Conservation (phyloP, 495 filamentous ascomycete genomes). For the Hypoxylon lienhwacheense region DNA sequence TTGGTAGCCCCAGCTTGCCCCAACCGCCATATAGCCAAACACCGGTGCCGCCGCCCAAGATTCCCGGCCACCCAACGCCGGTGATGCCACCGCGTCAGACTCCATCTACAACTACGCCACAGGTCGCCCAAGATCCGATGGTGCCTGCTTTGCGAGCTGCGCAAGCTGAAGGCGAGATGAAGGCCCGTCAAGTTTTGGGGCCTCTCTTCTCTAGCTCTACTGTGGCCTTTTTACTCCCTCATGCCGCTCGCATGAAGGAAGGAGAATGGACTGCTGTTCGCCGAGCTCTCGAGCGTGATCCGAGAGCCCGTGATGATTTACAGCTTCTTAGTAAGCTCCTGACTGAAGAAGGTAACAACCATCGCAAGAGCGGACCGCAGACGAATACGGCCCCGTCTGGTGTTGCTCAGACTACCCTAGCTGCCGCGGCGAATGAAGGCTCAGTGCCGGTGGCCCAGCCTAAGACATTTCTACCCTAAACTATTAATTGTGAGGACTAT, state of each 20-base stretch:
- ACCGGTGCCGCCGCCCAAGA: slow-evolving; percentile 39
- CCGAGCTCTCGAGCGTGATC: slow-evolving; percentile 58
- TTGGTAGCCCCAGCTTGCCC: slow-evolving; percentile 33
- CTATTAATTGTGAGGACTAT: neutral
- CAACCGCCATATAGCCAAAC: slow-evolving; percentile 39
- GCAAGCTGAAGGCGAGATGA: slow-evolving; percentile 48
- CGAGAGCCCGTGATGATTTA: slow-evolving; percentile 50
- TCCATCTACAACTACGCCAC: slow-evolving; percentile 32
- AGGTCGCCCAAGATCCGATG: slow-evolving; percentile 35
- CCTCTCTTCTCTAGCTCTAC: slow-evolving; percentile 60
- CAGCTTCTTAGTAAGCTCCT: slow-evolving; percentile 51
- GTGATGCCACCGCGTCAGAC: slow-evolving; percentile 19
- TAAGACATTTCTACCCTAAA: slow-evolving; percentile 13
- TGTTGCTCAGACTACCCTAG: slow-evolving; percentile 35
- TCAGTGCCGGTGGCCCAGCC: slow-evolving; percentile 17
- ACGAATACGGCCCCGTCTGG: slow-evolving; percentile 23
- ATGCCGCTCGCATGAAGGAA: slow-evolving; percentile 62
- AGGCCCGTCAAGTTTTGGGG: slow-evolving; percentile 62
- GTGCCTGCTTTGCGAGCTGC: slow-evolving; percentile 36
- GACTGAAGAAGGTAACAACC: slow-evolving; percentile 43
- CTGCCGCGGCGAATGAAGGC: slow-evolving; percentile 28
- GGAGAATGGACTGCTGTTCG: slow-evolving; percentile 66
- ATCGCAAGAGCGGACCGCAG: slow-evolving; percentile 30
- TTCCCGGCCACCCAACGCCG: slow-evolving; percentile 30
- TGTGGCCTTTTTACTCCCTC: slow-evolving; percentile 66